Evolutionary conservation across 192 early-diverging fungal genomes (phyloP), one percentile per base, ranked within the genome.

Genomic region (Coemansia sp.): DNA sequence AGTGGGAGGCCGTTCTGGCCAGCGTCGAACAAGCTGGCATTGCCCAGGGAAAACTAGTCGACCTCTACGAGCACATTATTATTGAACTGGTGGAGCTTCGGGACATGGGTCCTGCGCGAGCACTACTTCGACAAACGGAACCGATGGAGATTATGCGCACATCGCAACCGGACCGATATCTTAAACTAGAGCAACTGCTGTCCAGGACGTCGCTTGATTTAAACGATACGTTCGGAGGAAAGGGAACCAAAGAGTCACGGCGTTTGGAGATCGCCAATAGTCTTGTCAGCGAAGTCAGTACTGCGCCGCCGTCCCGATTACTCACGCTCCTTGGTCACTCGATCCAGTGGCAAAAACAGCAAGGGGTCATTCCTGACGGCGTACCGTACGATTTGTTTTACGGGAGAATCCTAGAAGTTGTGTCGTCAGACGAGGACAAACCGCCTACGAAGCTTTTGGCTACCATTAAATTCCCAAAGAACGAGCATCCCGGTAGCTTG

Each of bases 381-480:
- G 79, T 86, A 1, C 78, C 87, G 0, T 92, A 86, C 74, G 94
- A 98, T 80, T 76, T 99, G 35, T 97, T 98, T 69, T 70, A 89
- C 26, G 95, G 93, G 1, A 79, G 79, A 0, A 83, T 88, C 0
- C 44, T 60, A 0, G 87, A 88, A 8, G 69, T 86, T 4, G 84
- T 90, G 6, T 85, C 86, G 57, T 78, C 85, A 9, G 86, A 89
- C 58, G 92, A 92, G 30, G 97, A 99, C 72, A 83, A 80, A 40
- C 86, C 89, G 13, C 92, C 91, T 1, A 75, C 85, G 2, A 85
- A 80, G 47, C 89, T 87, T 26, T 91, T 94, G 68, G 85, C 91
- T 9, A 91, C 89, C 6, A 92, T 98, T 64, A 95, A 96, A 89
- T 96, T 99, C 71, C 95, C 95, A 3, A 94, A 93, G 67, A 96